Percentiles rank a stretch among this genome's conserved stretches.
Evolutionary conservation across 176 grass and related monocot species (phyloP).

Genomic region (Triticum turgidum): DNA sequence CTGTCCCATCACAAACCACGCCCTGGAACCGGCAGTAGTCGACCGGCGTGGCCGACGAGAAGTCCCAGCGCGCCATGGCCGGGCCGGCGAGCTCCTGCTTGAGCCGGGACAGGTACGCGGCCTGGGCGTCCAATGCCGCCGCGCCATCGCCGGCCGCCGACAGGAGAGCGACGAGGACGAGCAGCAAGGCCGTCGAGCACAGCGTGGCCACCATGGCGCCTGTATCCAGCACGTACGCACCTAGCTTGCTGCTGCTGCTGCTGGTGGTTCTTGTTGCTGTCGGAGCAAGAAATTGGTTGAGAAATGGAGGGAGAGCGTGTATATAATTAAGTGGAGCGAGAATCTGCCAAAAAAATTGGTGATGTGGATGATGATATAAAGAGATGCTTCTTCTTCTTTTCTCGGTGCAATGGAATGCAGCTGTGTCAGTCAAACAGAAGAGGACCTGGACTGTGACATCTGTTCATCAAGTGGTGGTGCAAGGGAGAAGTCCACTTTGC

Average conservation of each 20-base stretch:
- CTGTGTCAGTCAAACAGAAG: not conserved
- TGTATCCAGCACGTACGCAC: not conserved
- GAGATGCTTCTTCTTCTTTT: not conserved
- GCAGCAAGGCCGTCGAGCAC: slow-evolving; percentile 12
- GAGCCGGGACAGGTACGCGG: slow-evolving; percentile 57
- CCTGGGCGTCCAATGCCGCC: slow-evolving; percentile 47
- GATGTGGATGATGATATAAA: slow-evolving; percentile 26
- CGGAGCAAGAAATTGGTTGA: not conserved
- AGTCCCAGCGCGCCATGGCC: slow-evolving; percentile 73
- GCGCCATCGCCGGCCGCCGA: not conserved
- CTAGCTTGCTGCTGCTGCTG: not conserved
- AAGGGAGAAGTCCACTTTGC: not conserved
- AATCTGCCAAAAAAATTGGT: slow-evolving; percentile 25
- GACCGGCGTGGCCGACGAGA: slow-evolving; percentile 7
- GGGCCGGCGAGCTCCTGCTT: slow-evolving; percentile 63
- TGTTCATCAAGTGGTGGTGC: not conserved
- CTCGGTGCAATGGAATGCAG: not conserved
- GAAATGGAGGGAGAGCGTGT: slow-evolving; percentile 4
- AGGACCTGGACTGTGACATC: not conserved
- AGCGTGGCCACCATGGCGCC: slow-evolving; percentile 27
- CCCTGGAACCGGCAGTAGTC: slow-evolving; percentile 64
- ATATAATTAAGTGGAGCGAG: slow-evolving; percentile 42
- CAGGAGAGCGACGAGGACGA: not conserved
- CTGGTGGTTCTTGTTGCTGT: not conserved
- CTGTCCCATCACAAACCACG: slow-evolving; percentile 21